A percentile compares a stretch with the other conserved stretches of the same genome.
phyloP scores from a whole-genome alignment of 2,329 filamentous ascomycete genomes.

The Aureobasidium namibiae region DNA sequence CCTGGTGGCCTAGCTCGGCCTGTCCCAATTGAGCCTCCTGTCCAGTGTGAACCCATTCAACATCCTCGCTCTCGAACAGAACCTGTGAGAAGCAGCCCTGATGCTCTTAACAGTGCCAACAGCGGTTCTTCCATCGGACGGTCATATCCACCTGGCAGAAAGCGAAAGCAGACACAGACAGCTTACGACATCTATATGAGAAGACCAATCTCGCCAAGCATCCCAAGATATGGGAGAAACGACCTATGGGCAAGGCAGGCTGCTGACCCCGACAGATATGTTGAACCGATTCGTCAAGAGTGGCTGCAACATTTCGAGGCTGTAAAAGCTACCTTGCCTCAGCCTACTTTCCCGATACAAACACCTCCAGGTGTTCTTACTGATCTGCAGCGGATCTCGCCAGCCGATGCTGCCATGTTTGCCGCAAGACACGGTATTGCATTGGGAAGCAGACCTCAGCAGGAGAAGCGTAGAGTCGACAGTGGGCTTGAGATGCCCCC shows the following conservation, averaged over 20 bases:
- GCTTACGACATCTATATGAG: not conserved
- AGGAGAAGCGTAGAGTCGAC: not conserved
- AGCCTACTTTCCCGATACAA: not conserved
- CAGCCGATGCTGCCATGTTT: not conserved
- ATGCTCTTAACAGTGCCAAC: not conserved
- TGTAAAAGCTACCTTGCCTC: not conserved
- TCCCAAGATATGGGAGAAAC: not conserved
- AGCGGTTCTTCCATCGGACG: not conserved
- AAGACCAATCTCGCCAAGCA: not conserved
- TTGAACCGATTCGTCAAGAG: not conserved
- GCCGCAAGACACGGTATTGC: not conserved
- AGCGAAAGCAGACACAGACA: not conserved
- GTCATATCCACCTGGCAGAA: not conserved
- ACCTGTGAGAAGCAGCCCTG: not conserved
- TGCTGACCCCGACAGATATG: not conserved
- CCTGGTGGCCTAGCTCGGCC: not conserved
- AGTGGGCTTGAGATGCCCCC: not conserved
- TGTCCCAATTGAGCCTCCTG: not conserved
- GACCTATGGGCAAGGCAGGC: conserved; percentile 2
- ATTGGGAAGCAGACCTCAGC: not conserved
- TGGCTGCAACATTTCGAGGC: not conserved
- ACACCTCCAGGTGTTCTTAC: not conserved
- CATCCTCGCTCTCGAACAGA: not conserved
- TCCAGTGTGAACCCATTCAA: not conserved
- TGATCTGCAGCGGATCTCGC: not conserved